Conservation (phyloP, 2,329 filamentous ascomycete genomes). For the Pezizomycotina sp. region DNA sequence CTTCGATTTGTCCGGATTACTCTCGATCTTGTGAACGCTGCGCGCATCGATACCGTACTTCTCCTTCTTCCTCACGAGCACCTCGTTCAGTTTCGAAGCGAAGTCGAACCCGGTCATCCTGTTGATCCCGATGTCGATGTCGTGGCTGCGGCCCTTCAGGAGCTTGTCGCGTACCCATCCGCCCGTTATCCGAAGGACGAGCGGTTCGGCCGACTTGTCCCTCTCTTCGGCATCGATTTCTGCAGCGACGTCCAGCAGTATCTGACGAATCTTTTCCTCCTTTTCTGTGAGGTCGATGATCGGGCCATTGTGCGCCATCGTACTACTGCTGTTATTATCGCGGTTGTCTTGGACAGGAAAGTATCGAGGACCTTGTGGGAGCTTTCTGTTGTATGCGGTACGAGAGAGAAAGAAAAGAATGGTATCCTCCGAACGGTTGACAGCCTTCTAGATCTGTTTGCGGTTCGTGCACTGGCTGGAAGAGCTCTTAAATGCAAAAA, state of each 20-base stretch:
- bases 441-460: too few relatives aligned
- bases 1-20: conserved; percentile 92
- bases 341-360: conserved; percentile 21
- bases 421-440: too few relatives aligned
- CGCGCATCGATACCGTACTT: conserved; percentile 45
- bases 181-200: conserved; percentile 61
- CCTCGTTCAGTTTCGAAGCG: conserved; percentile 50
- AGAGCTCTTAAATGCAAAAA: background rate
- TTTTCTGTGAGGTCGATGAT: conserved; percentile 46
- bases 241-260: conserved; percentile 66
- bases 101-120: conserved; percentile 68
- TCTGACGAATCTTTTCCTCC: conserved; percentile 54
- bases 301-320: conserved; percentile 20
- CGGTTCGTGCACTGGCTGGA: too few relatives aligned
- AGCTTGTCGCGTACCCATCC: conserved; percentile 81
- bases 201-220: conserved; percentile 36
- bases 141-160: conserved; percentile 52
- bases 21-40: conserved; percentile 70
- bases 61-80: conserved; percentile 46
- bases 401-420: background rate
- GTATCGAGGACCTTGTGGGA: conserved; percentile 24
- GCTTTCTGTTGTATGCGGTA: background rate
- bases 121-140: conserved; percentile 77
- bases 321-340: conserved; percentile 24
- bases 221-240: conserved; percentile 42